Evolutionary conservation across 148 eudicot genomes (phyloP).

Genomic region (Bassia scoparia): DNA sequence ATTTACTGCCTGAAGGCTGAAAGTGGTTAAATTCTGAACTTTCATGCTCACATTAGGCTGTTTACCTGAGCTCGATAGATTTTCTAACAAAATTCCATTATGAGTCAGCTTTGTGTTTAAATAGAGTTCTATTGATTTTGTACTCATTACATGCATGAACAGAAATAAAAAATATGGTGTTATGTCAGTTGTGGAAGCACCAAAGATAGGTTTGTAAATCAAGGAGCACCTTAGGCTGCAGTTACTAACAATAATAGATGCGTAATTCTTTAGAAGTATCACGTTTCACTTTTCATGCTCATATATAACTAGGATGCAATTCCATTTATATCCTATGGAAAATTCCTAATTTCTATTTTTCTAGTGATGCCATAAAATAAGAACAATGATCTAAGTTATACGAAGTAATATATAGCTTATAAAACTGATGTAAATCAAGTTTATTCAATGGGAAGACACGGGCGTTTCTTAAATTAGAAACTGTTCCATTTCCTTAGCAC

Average conservation of each 20-base stretch:
- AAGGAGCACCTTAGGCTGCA: not conserved
- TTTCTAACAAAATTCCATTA: not conserved
- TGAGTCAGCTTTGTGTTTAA: not conserved
- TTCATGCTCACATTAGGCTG: not conserved
- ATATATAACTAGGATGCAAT: too few relatives aligned
- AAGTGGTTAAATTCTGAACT: too few relatives aligned
- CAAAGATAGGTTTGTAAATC: not conserved
- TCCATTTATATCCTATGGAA: not conserved
- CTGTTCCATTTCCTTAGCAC: not conserved
- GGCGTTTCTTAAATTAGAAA: not conserved
- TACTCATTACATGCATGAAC: too few relatives aligned
- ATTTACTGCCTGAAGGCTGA: too few relatives aligned
- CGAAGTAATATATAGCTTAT: too few relatives aligned
- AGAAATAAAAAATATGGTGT: not conserved
- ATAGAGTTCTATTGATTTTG: not conserved
- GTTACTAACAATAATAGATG: not conserved
- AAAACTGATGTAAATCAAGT: not conserved
- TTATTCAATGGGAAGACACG: not conserved
- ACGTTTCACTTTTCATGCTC: not conserved
- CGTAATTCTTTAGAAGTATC: not conserved
- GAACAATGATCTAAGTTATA: too few relatives aligned
- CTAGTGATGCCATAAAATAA: not conserved
- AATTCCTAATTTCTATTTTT: not conserved
- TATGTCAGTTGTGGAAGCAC: not conserved
- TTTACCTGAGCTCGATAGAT: not conserved